Evolutionary conservation across 768 basidiomycete genomes (phyloP).

Genomic region (Amylocystis lapponica): DNA sequence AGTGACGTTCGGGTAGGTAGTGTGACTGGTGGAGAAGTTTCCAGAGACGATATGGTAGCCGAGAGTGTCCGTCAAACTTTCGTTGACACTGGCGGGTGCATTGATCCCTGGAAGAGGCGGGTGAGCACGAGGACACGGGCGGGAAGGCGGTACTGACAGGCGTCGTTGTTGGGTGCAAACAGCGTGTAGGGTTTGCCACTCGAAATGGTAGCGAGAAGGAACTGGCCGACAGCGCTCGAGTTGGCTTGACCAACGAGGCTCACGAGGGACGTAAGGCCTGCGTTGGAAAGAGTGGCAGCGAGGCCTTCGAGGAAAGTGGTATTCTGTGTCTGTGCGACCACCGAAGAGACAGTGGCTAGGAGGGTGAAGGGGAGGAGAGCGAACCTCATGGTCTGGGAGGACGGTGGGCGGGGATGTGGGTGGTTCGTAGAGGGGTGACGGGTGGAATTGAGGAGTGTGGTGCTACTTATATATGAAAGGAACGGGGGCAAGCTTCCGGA

Average conservation of each 20-base stretch:
- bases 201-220: slow-evolving; percentile 38
- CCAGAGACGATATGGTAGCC: slow-evolving; percentile 55
- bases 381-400: slow-evolving; percentile 1
- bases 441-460: background rate
- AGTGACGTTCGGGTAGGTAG: slow-evolving; percentile 49
- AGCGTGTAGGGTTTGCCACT: slow-evolving; percentile 40
- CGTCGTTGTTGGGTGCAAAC: slow-evolving; percentile 52
- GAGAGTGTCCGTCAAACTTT: slow-evolving; percentile 43
- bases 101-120: slow-evolving; percentile 14
- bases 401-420: background rate
- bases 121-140: background rate
- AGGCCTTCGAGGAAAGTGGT: slow-evolving; percentile 26
- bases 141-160: slow-evolving; percentile 32
- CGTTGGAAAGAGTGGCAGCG: slow-evolving; percentile 30
- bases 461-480: background rate
- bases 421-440: background rate
- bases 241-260: slow-evolving; percentile 36
- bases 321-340: slow-evolving; percentile 30
- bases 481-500: slow-evolving; percentile 1
- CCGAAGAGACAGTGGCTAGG: slow-evolving; percentile 17
- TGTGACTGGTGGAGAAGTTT: slow-evolving; percentile 38
- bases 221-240: slow-evolving; percentile 35
- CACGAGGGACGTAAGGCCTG: slow-evolving; percentile 40
- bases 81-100: slow-evolving; percentile 28
- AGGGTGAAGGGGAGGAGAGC: background rate